A percentile compares a stretch with the other conserved stretches of the same genome.
These are phyloP conservation scores for Phytophthora citrophthora DNA, from an alignment of 352 stramenopile genomes.

Conservation along the genomic window DNA sequence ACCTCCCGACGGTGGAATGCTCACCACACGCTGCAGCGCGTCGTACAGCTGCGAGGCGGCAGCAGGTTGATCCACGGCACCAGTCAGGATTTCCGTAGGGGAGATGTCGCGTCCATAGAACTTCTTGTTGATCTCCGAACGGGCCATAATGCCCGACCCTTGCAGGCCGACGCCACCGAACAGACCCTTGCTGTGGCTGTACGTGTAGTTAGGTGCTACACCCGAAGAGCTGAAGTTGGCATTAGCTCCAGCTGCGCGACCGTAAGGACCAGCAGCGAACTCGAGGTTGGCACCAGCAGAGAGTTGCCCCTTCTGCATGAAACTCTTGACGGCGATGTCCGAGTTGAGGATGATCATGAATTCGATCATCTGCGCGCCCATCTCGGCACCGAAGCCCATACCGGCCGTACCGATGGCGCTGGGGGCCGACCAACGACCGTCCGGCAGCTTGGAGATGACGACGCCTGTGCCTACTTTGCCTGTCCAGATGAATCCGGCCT, in stretches of 20 bases:
- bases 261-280: constrained; percentile 83
- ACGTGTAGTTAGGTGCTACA: constrained; percentile 88
- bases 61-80: constrained; percentile 79
- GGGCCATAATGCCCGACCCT: constrained; percentile 80
- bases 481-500: constrained; percentile 90
- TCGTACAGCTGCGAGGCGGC: constrained; percentile 87
- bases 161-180: constrained; percentile 86
- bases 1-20: constrained; percentile 71
- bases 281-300: constrained; percentile 85
- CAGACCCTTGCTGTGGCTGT: constrained; percentile 87
- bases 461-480: constrained; percentile 91
- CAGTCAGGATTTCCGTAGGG: constrained; percentile 84
- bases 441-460: constrained; percentile 93
- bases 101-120: constrained; percentile 90
- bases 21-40: constrained; percentile 73
- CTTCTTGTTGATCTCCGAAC: constrained; percentile 85
- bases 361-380: constrained; percentile 85
- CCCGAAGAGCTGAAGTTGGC: constrained; percentile 81
- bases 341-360: constrained; percentile 95
- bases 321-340: constrained; percentile 91
- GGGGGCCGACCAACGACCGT: constrained; percentile 95
- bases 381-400: constrained; percentile 86
- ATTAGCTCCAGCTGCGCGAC: constrained; percentile 74
- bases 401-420: constrained; percentile 94
- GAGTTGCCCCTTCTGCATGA: constrained; percentile 87